Percentiles rank a stretch among this genome's conserved stretches.
phyloP scores from a whole-genome alignment of 179 eudicot species.

The Nepenthes alata region DNA sequence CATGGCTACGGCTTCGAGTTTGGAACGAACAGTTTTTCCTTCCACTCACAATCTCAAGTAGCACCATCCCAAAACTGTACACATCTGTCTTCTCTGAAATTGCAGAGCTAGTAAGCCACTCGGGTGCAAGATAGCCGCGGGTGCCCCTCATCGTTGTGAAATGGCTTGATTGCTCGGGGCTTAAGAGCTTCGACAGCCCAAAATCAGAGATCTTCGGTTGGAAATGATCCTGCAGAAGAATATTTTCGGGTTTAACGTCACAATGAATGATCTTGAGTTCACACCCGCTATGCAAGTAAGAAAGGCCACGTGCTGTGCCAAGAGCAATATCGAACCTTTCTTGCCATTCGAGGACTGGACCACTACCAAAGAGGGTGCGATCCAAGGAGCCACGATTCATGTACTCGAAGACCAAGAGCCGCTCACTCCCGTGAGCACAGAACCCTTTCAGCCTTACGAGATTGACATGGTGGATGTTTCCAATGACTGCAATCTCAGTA shows the following conservation, averaged over 20 bases:
- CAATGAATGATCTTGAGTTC: conserved; percentile 68
- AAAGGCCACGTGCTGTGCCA: conserved; percentile 67
- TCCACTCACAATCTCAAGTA: conserved; percentile 60
- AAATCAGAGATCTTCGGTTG: conserved; percentile 62
- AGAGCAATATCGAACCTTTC: conserved; percentile 56
- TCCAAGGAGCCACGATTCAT: conserved; percentile 77
- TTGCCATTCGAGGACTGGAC: conserved; percentile 70
- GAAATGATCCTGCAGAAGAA: conserved; percentile 43
- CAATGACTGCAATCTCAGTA: conserved; percentile 65
- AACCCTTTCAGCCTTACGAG: conserved; percentile 63
- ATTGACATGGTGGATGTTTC: conserved; percentile 64
- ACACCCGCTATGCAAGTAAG: conserved; percentile 62
- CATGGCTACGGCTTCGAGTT: conserved; percentile 32
- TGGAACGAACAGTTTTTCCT: conserved; percentile 43
- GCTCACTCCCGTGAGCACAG: conserved; percentile 47
- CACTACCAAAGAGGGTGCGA: conserved; percentile 50
- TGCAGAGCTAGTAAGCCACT: conserved; percentile 75
- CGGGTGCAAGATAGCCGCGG: conserved; percentile 81
- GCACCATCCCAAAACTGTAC: conserved; percentile 74
- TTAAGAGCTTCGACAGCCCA: conserved; percentile 59
- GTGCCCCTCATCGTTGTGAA: conserved; percentile 89
- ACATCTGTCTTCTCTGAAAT: conserved; percentile 69
- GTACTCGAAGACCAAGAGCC: conserved; percentile 69
- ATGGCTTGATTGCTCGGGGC: conserved; percentile 49
- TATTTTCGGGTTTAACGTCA: conserved; percentile 77